A percentile compares a stretch with the other conserved stretches of the same genome.
Conservation (phyloP, 345 rosid species). For the Rhizophora mangle region DNA sequence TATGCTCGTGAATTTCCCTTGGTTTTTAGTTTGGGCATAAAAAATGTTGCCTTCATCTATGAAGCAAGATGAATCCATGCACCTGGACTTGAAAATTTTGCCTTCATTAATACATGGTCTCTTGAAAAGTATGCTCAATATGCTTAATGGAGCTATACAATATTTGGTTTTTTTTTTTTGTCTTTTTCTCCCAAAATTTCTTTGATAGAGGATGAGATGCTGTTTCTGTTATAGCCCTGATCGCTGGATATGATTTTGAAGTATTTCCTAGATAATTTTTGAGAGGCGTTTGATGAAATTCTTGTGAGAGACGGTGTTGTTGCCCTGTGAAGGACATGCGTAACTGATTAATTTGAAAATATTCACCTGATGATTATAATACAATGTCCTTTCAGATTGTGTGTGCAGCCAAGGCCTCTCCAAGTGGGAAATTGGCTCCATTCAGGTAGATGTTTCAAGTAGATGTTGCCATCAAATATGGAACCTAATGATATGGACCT, state of each 20-base stretch:
- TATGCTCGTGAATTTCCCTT: slow-evolving; percentile 64
- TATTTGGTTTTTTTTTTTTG: slow-evolving; percentile 43
- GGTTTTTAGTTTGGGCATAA: slow-evolving; percentile 57
- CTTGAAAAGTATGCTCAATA: slow-evolving; percentile 56
- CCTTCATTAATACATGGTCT: slow-evolving; percentile 58
- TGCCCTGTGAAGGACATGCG: slow-evolving; percentile 45
- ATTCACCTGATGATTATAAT: slow-evolving; percentile 20
- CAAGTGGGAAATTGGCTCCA: slow-evolving; percentile 50
- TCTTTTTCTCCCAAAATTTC: slow-evolving; percentile 31
- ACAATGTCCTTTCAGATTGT: slow-evolving; percentile 66
- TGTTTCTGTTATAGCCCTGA: slow-evolving; percentile 64
- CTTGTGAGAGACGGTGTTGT: slow-evolving; percentile 44
- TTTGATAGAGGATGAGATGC: slow-evolving; percentile 35
- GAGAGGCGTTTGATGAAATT: slow-evolving; percentile 58
- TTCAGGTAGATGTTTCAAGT: slow-evolving; percentile 28
- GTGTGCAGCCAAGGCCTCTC: slow-evolving; percentile 56
- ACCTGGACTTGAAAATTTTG: slow-evolving; percentile 46
- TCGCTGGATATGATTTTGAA: slow-evolving; percentile 37
- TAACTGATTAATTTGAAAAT: too few species aligned
- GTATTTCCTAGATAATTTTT: slow-evolving; percentile 39
- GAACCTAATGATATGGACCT: slow-evolving; percentile 17
- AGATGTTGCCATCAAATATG: slow-evolving; percentile 19
- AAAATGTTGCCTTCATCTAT: slow-evolving; percentile 22
- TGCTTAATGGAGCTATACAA: slow-evolving; percentile 43
- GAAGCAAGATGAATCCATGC: slow-evolving; percentile 56